Evolutionary conservation across 805 yeast species (phyloP), one percentile per base, ranked within the genome.

Genomic region (Starmerella apis): DNA sequence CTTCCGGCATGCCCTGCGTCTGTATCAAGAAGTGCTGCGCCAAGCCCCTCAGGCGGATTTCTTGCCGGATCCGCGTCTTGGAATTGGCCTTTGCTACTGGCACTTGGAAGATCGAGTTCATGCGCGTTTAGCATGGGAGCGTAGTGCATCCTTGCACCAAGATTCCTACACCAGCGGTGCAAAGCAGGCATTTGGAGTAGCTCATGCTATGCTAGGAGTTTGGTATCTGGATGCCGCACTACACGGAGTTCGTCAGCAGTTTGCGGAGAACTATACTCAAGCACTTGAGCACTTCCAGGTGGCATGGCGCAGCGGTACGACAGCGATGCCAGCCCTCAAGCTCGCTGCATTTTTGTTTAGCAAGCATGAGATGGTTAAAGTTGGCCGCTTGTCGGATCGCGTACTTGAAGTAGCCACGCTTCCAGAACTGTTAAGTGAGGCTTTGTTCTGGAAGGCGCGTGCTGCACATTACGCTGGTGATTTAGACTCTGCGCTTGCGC

Each of bases 1-100:
- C 62, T 87, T 80, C 65, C 64, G 74, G 22, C 79, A 75, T 5
- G 87, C 95, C 14, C 73, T 92, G 59, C 81, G 81, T 63, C 65
- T 84, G 28, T 92, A 85, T 67, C 99, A 92, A 70, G 83, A 82
- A 56, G 80, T 84, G 7, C 71, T 92, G 56, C 73, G 81, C 30
- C 71, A 80, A 45, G 81, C 86, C 54, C 96, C 96, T 2, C 46
- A 55, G 20, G 25, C 20, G 2, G 30, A 13, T 10, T 36, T 43
- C 18, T 5, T 36, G 16, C 63, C 83, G 58, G 76, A 76, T 58
- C 49, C 56, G 35, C 74, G 99, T 65, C 75, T 92, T 53, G 99
- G 97, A 25, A 78, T 90, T 53, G 99, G 98, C 31, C 69, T 92
- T 56, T 88, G 96, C 65, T 90, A 81, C 63, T 92, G 96, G 96